phyloP scores from a whole-genome alignment of 345 rosid genomes.

The Ceriops decandra region DNA sequence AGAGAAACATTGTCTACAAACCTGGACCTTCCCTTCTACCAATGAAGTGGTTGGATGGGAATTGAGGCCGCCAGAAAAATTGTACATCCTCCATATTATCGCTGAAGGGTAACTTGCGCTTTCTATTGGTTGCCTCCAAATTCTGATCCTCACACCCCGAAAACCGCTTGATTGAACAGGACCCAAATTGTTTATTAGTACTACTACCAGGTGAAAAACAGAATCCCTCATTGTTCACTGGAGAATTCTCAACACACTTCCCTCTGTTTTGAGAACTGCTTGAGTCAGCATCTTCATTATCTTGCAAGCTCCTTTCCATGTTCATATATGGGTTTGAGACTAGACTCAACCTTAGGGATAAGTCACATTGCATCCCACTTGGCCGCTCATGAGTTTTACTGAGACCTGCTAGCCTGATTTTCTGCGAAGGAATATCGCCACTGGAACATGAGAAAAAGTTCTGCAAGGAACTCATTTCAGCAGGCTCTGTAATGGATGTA shows the following conservation, averaged over 20 bases:
- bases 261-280: constrained; percentile 33
- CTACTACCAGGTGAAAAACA: constrained; percentile 53
- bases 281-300: constrained; percentile 33
- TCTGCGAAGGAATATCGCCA: constrained; percentile 28
- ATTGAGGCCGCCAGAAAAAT: constrained; percentile 36
- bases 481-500: constrained; percentile 36
- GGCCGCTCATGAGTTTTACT: constrained; percentile 29
- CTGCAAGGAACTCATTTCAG: constrained; percentile 29
- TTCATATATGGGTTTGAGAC: constrained; percentile 42
- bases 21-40: constrained; percentile 40
- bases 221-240: constrained; percentile 45
- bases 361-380: constrained; percentile 54
- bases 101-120: constrained; percentile 43
- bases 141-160: constrained; percentile 34
- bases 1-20: constrained; percentile 39
- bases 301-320: constrained; percentile 36
- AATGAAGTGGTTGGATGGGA: constrained; percentile 29
- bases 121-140: constrained; percentile 40
- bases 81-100: constrained; percentile 38
- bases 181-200: constrained; percentile 32
- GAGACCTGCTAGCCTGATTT: constrained; percentile 22
- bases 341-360: constrained; percentile 75
- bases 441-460: constrained; percentile 28
- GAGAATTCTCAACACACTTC: constrained; percentile 22
- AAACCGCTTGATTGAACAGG: constrained; percentile 30